Evolutionary conservation across 805 yeast species (phyloP), one percentile per base, ranked within the genome.

Genomic region (Grigorovia humatica): DNA sequence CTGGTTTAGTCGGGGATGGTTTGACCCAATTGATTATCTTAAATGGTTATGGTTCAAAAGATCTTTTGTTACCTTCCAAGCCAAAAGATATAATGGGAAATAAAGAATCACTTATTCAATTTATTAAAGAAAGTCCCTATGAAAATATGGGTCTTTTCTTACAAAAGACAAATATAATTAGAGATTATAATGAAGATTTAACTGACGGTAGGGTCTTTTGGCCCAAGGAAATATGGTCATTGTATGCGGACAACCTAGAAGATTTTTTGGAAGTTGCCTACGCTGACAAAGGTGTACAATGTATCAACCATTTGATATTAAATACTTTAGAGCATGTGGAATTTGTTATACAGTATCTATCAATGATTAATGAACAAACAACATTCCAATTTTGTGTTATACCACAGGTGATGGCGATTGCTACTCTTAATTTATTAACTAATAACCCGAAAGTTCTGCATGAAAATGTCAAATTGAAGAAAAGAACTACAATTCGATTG

Each of bases 391-490:
- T 93, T 74, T 90, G 97, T 73, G 88, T 97, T 11, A 93, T 93
- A 64, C 99, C 99, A 18, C 99, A 93, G 72, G 97, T 91, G 18
- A 93, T 93, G 99, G 96, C 98, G 41, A 85, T 93, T 67, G 97
- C 99, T 15, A 88, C 98, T 1, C 76, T 93, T 59, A 88, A 91
- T 20, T 74, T 83, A 49, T 85, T 93, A 38, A 90, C 85, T 76
- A 82, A 85, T 64, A 93, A 93, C 71, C 83, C 84, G 3, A 63
- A 72, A 2, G 85, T 91, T 2, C 79, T 91, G 63, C 76, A 81
- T 46, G 66, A 69, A 42, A 81, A 86, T 64, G 85, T 91, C 57
- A 93, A 93, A 74, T 85, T 93, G 67, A 79, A 97, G 70, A 88
- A 88, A 71, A 96, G 96, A 12, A 80, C 85, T 38, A 84, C 98